Base-by-base conservation (phyloP, 306 rosid species). In the Trifolium subterraneum region DNA sequence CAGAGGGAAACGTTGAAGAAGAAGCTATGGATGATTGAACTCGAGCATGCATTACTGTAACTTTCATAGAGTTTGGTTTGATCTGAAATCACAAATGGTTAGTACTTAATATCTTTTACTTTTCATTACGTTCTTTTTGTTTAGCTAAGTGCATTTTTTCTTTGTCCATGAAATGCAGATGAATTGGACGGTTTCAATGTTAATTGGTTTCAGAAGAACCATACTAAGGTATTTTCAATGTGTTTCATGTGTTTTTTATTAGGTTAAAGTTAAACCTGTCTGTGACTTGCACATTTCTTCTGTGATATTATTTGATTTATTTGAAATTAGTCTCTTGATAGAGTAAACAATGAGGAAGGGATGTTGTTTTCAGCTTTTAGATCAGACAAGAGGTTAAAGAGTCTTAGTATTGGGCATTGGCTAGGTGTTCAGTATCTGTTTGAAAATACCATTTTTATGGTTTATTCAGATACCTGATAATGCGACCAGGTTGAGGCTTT, bases 261-360 rank as follows among this genome's bases (percentile, higher is more conserved):
- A 20, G 61, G 29, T 52, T 52, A 52, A 18, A 52, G 29, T 22
- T 22, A 55, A 55, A 56, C 9, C 19, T 59, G 39, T 27, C 10
- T 14, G 18, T 13, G 16, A 27, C 42, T 12, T 27, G 19, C 39
- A 27, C 64, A 27, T 59, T 59, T 25, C 25, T 59, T 59, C 18
- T 14, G 10, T 59, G 63, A 56, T 56, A 11, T 56, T 36, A 27
- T n/a, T n/a, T n/a, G n/a, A n/a, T n/a, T n/a, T n/a, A n/a, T n/a
- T n/a, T n/a, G n/a, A n/a, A n/a, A n/a, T n/a, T n/a, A n/a, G n/a
- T n/a, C n/a, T n/a, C n/a, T n/a, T n/a, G n/a, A n/a, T n/a, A n/a
- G n/a, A n/a, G n/a, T n/a, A n/a, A n/a, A n/a, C n/a, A n/a, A n/a
- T 38, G 73, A 66, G 80, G 74, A 74, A 29, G 58, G 66, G 80